A percentile compares a stretch with the other conserved stretches of the same genome.
These are phyloP conservation scores for Penstemon barbatus DNA, from an alignment of 257 asterid species.

Conservation along the genomic window DNA sequence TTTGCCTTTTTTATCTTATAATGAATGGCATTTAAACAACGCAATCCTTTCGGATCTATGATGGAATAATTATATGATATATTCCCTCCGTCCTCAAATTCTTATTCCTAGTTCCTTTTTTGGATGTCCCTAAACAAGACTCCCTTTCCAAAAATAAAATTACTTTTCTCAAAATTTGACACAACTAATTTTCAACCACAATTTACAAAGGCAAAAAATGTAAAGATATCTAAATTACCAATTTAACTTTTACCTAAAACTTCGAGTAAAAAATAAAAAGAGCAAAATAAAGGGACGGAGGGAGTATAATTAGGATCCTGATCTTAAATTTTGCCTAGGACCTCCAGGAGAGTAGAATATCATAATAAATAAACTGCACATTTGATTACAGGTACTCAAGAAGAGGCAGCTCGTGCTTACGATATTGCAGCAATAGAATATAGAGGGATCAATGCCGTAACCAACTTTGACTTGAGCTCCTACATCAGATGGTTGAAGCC, in stretches of 20 bases:
- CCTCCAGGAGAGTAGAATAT: no score
- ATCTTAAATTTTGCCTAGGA: no score
- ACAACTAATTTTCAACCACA: no score
- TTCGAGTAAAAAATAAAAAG: background rate
- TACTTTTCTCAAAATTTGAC: no score
- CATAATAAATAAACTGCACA: background rate
- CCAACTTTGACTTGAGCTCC: slow-evolving; percentile 51
- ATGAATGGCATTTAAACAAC: no score
- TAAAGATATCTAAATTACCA: background rate
- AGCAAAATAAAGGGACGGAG: background rate
- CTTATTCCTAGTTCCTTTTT: no score
- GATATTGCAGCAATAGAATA: slow-evolving; percentile 55
- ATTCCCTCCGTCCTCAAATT: no score
- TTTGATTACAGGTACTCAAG: slow-evolving; percentile 46
- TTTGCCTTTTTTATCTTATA: background rate
- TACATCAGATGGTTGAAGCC: slow-evolving; percentile 53
- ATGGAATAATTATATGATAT: no score
- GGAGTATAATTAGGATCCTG: no score
- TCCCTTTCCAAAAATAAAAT: no score
- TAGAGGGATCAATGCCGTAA: slow-evolving; percentile 52
- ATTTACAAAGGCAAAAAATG: background rate
- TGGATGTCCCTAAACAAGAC: no score
- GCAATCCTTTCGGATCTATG: background rate
- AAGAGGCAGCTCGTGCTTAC: slow-evolving; percentile 60
- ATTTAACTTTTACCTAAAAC: no score